These are phyloP conservation scores for Meyerozyma elateridarum DNA, from an alignment of 1,139 yeast genomes.

Conservation along the genomic window DNA sequence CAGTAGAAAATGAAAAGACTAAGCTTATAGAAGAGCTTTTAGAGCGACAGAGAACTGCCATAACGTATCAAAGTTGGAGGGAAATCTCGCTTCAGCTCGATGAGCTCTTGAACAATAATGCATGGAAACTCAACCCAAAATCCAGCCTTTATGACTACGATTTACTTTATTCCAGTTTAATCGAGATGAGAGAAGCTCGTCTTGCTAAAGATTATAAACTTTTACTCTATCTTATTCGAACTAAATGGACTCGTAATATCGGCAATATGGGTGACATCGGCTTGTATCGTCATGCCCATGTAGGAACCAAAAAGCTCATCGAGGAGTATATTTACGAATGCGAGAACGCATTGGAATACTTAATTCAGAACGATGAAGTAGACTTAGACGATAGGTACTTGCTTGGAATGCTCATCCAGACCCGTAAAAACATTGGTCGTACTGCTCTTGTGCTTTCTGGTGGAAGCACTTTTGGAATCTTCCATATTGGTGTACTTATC, in stretches of 20 bases:
- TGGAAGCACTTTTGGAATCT: slow-evolving; percentile 90
- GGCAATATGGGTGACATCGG: slow-evolving; percentile 86
- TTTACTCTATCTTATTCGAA: slow-evolving; percentile 69
- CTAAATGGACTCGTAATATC: slow-evolving; percentile 78
- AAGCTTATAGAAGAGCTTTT: slow-evolving; percentile 27
- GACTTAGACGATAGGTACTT: slow-evolving; percentile 64
- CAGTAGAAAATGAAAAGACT: slow-evolving; percentile 25
- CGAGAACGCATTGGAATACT: slow-evolving; percentile 51
- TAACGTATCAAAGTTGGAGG: slow-evolving; percentile 69
- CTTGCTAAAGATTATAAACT: slow-evolving; percentile 50
- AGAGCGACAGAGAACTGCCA: slow-evolving; percentile 53
- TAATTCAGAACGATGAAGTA: slow-evolving; percentile 38
- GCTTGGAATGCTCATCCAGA: slow-evolving; percentile 76
- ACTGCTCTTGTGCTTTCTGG: slow-evolving; percentile 92
- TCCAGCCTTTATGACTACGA: slow-evolving; percentile 69
- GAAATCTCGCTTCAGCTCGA: slow-evolving; percentile 62
- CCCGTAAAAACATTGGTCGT: slow-evolving; percentile 86
- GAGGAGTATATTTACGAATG: slow-evolving; percentile 85
- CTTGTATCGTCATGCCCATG: slow-evolving; percentile 70
- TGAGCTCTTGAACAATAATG: slow-evolving; percentile 52
- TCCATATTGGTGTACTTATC: slow-evolving; percentile 88
- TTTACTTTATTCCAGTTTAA: slow-evolving; percentile 48
- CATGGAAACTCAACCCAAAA: slow-evolving; percentile 65
- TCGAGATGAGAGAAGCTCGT: slow-evolving; percentile 62
- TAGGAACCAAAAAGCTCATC: slow-evolving; percentile 80